Evolutionary conservation across 192 early-diverging fungal genomes (phyloP), one percentile per base, ranked within the genome.

Genomic region (Coemansia sp.): DNA sequence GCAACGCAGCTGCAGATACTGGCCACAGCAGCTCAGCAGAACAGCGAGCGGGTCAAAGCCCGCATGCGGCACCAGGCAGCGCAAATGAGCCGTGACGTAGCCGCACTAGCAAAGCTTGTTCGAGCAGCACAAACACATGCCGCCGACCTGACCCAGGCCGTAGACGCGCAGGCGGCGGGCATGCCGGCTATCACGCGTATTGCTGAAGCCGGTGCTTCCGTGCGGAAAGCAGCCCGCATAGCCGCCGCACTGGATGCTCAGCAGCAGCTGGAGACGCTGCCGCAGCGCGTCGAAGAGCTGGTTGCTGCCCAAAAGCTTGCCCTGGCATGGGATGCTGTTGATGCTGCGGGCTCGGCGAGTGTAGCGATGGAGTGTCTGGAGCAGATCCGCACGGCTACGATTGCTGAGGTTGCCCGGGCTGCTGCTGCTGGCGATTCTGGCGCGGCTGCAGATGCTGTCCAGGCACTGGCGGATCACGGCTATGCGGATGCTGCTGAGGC

Each of bases 21-120:
- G 18, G 73, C 73, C 0, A 70, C 73, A 3, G 70, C 58, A 23
- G 53, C 73, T 1, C 73, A 77, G 41, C 73, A 77, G 21, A 61
- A 59, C 45, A 77, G 54, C 60, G 73, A 77, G 59, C 44, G 73
- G 12, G 63, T 70, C 35, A 70, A 70, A 48, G 68, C 73, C n/a
- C 67, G 73, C 6, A 66, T 77, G 43, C 54, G 73, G 8, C 61
- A 70, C 56, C 73, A 77, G 40, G 63, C 55, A 6, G 47, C 67
- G 5, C 67, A 70, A 53, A 65, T 70, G 13, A 43, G 52, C 12
- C 73, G 73, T 23, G 73, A 77, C 53, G 57, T 70, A 18, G 47
- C 68, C 3, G 58, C 63, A 0, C 55, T 77, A 30, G 50, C 45
- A 1, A 59, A 53, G 54, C 63, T 65, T 4, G 68, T 77, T 1